Conservation (phyloP, 768 basidiomycete genomes). For the Mrakia hoshinonis region DNA sequence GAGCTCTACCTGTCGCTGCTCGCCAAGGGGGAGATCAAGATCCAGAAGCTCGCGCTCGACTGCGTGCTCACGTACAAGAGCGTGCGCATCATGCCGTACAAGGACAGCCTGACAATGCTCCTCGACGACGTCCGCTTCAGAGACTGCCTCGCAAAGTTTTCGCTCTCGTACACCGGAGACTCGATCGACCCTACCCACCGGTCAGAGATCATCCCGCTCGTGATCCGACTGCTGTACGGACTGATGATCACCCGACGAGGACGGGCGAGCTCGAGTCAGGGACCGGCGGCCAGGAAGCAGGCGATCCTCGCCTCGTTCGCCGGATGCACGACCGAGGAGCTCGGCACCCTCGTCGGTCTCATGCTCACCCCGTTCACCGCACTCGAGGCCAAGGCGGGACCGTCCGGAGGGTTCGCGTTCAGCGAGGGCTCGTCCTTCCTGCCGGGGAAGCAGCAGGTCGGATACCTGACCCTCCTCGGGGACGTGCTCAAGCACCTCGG, state of each 20-base stretch:
- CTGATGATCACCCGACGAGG: constrained; percentile 74
- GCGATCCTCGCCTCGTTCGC: constrained; percentile 66
- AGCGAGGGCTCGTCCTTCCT: constrained; percentile 32
- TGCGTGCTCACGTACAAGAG: constrained; percentile 78
- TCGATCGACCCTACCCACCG: constrained; percentile 54
- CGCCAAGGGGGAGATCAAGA: constrained; percentile 68
- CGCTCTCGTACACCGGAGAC: constrained; percentile 49
- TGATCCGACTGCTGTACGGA: constrained; percentile 75
- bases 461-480: constrained; percentile 73
- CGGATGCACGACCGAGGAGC: constrained; percentile 62
- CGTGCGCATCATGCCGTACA: constrained; percentile 49
- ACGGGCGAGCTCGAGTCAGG: constrained; percentile 51
- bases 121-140: constrained; percentile 81
- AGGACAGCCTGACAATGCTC: constrained; percentile 59
- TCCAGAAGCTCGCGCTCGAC: constrained; percentile 65
- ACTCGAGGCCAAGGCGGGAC: constrained; percentile 27
- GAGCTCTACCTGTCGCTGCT: constrained; percentile 63
- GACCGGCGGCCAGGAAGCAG: constrained; percentile 55
- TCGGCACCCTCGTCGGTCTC: constrained; percentile 67
- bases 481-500: constrained; percentile 78
- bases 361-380: constrained; percentile 65
- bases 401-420: constrained; percentile 30
- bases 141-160: constrained; percentile 70
- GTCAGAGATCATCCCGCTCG: constrained; percentile 56
- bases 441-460: constrained; percentile 54